Evolutionary conservation across 108 stramenopile genomes (phyloP), one percentile per base, ranked within the genome.

Genomic region (Mayamaea pseudoterrestris): DNA sequence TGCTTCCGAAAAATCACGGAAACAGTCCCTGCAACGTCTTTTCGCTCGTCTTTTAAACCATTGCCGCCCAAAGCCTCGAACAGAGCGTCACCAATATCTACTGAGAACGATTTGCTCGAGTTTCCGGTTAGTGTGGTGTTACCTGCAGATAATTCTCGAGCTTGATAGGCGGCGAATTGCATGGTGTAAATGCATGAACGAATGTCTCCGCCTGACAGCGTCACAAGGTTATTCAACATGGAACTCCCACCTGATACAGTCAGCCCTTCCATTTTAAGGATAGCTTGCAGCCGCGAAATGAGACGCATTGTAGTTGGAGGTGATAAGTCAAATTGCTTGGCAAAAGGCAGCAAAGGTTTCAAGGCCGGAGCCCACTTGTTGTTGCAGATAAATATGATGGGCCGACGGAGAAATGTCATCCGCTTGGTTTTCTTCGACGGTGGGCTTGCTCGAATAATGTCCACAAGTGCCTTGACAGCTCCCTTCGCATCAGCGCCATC

Each of bases 321-420:
- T 12, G 59, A 44, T 42, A 95, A 87, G 50, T 83, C 72, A 45
- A 97, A 95, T 6, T 89, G 71, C 28, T 63, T 60, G 4, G 89
- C 83, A 41, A 68, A 80, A 0, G 84, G 79, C n/a, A 96, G 68
- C 23, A 99, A 68, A 8, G 88, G 78, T n/a, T 93, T 64, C n/a
- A 99, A 62, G 8, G 78, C 75, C 5, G 95, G 93, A 16, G 90
- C 89, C 59, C 90, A 94, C 44, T 83, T 88, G 71, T 97, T 85
- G 57, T 99, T 99, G 75, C 98, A 97, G 66, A 96, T 96, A 53
- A 93, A 85, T 44, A 99, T 95, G 37, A 97, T 71, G 18, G 94
- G 94, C 22, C 94, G 75, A 14, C 87, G 78, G 2, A 98, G 64
- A 27, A 82, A 75, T 14, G 59, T 50, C 9, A 37, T 40, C 1